Conservation (phyloP, 2,329 filamentous ascomycete genomes). For the Pseudogymnoascus sp. region DNA sequence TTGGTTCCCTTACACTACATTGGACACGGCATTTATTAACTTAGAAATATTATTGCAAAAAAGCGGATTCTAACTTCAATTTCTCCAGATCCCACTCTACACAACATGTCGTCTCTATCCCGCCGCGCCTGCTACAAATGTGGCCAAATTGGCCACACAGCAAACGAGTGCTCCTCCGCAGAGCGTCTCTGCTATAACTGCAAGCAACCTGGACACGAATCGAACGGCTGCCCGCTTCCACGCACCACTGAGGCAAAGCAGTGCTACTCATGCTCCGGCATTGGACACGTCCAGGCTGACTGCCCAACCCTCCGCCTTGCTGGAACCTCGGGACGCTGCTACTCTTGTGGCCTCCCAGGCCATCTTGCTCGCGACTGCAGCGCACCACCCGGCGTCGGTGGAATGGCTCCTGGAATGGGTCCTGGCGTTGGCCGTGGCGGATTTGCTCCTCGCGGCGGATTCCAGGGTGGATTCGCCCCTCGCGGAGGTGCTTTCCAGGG, state of each 20-base stretch:
- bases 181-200: constrained; percentile 99
- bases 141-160: constrained; percentile 73
- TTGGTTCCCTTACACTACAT: background rate
- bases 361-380: constrained; percentile 89
- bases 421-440: constrained; percentile 54
- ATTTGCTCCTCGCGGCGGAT: constrained; percentile 63
- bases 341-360: constrained; percentile 88
- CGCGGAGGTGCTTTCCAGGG: constrained; percentile 69
- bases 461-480: constrained; percentile 49
- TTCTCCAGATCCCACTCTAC: constrained; percentile 2
- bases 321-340: constrained; percentile 79
- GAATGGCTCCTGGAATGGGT: constrained; percentile 23
- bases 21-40: background rate
- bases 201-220: constrained; percentile 78
- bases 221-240: constrained; percentile 91
- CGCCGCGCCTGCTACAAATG: constrained; percentile 65
- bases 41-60: background rate
- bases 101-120: constrained; percentile 65
- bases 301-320: constrained; percentile 91
- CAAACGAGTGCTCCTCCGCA: constrained; percentile 92
- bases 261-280: constrained; percentile 98
- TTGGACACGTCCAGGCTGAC: constrained; percentile 97
- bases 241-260: constrained; percentile 98
- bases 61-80: background rate
- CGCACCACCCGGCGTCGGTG: constrained; percentile 50